Evolutionary conservation across 2,329 filamentous ascomycete species (phyloP).

Genomic region (Scedosporium aurantiacum): DNA sequence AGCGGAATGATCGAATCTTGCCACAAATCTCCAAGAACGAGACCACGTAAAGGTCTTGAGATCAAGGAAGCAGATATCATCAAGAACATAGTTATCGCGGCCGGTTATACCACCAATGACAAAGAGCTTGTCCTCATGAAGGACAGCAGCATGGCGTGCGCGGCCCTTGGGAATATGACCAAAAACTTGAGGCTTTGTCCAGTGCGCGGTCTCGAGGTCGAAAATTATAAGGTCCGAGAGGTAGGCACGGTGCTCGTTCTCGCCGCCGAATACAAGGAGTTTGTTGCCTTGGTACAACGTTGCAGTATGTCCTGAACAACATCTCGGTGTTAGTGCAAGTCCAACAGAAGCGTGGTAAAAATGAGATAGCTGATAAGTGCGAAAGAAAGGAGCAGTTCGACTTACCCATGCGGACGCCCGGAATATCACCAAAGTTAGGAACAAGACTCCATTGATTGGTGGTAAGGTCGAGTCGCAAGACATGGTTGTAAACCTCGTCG

Average conservation of each 20-base stretch:
- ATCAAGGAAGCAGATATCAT: constrained; percentile 94
- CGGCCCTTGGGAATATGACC: constrained; percentile 81
- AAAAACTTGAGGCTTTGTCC: constrained; percentile 82
- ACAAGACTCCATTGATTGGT: constrained; percentile 91
- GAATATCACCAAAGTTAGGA: constrained; percentile 97
- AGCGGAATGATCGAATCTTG: constrained; percentile 86
- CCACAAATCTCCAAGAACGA: constrained; percentile 87
- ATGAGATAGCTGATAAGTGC: constrained; percentile 1
- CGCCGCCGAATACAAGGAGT: constrained; percentile 91
- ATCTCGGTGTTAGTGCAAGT: constrained; percentile 8
- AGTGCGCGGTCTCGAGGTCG: constrained; percentile 85
- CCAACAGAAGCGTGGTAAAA: background rate
- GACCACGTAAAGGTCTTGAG: constrained; percentile 98
- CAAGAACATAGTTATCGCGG: constrained; percentile 80
- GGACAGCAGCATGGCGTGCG: constrained; percentile 83
- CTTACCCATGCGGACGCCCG: constrained; percentile 89
- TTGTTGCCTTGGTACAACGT: constrained; percentile 91
- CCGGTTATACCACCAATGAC: constrained; percentile 93
- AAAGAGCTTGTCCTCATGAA: constrained; percentile 94
- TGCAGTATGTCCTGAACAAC: constrained; percentile 70
- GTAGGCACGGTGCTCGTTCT: constrained; percentile 94
- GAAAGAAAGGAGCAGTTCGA: background rate
- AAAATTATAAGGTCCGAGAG: constrained; percentile 94
- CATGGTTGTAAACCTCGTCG: constrained; percentile 98
- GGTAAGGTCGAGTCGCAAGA: constrained; percentile 74